Percentiles rank a stretch among this genome's conserved stretches.
Conservation (phyloP, 257 asterid species). For the Ilex aquifolium region DNA sequence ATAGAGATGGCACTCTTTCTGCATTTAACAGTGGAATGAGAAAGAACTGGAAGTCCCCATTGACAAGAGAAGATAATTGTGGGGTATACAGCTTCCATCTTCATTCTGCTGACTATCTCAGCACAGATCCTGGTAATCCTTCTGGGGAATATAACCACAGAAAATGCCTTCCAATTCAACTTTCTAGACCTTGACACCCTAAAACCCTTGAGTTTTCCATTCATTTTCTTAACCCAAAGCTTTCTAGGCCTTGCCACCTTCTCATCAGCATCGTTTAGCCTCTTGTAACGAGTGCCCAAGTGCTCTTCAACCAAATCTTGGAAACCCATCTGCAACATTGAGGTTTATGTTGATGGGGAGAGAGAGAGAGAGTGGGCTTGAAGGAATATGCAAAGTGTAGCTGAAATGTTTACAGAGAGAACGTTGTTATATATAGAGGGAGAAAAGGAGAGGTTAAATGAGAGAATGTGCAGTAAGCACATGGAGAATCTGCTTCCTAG, state of each 20-base stretch:
- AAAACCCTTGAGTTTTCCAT: slow-evolving; percentile 47
- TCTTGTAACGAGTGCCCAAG: slow-evolving; percentile 31
- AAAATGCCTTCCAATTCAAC: slow-evolving; percentile 73
- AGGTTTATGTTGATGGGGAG: neutral
- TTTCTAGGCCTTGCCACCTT: slow-evolving; percentile 25
- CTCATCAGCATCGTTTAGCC: slow-evolving; percentile 28
- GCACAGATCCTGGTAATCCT: slow-evolving; percentile 40
- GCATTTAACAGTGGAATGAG: slow-evolving; percentile 29
- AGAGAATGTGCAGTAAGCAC: slow-evolving; percentile 20
- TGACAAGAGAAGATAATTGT: slow-evolving; percentile 45
- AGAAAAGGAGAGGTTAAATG: slow-evolving; percentile 3
- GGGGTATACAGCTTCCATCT: slow-evolving; percentile 50
- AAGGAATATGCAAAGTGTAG: neutral
- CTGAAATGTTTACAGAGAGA: neutral
- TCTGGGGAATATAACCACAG: slow-evolving; percentile 41
- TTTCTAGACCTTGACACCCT: slow-evolving; percentile 38
- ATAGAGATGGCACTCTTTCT: slow-evolving; percentile 12
- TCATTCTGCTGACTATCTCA: slow-evolving; percentile 33
- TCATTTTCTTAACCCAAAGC: slow-evolving; percentile 32
- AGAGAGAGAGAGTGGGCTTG: neutral
- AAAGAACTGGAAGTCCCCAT: slow-evolving; percentile 75
- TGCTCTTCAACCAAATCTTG: slow-evolving; percentile 10
- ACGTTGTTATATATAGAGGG: neutral
- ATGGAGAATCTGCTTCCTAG: slow-evolving; percentile 30
- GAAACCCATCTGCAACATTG: slow-evolving; percentile 14